These are phyloP conservation scores for Rhododendron kiyosumense DNA, from an alignment of 148 eudicot species.

Conservation along the genomic window DNA sequence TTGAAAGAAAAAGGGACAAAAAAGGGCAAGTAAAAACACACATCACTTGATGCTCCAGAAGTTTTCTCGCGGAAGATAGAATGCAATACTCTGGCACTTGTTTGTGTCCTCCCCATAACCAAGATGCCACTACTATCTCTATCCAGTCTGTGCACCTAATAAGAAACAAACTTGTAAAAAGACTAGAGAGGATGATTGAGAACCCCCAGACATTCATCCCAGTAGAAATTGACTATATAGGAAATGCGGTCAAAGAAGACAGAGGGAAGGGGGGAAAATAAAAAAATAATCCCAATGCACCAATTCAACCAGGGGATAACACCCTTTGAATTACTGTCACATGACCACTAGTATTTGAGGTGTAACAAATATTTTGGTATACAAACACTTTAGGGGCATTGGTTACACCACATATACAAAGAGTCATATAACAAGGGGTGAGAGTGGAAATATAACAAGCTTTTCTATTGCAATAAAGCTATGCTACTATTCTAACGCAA, in stretches of 20 bases:
- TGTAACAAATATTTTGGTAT: not conserved
- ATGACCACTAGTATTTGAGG: not conserved
- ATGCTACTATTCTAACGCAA: not conserved
- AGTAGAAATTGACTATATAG: not conserved
- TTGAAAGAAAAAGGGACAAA: not conserved
- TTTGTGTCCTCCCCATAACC: constrained; percentile 93
- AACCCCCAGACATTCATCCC: not conserved
- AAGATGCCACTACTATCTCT: constrained; percentile 95
- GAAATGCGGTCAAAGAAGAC: constrained; percentile 2
- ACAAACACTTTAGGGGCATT: not conserved
- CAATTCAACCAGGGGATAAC: not conserved
- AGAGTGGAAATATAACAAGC: not conserved
- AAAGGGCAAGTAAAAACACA: constrained; percentile 26
- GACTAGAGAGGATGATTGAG: not conserved
- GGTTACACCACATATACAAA: not conserved
- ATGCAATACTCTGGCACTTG: constrained; percentile 72
- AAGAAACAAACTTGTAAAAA: constrained; percentile 19
- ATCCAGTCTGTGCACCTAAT: constrained; percentile 97
- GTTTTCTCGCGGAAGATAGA: constrained; percentile 97
- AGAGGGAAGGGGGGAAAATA: not conserved
- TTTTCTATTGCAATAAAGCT: not conserved
- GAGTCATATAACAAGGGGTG: not conserved
- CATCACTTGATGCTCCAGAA: constrained; percentile 50
- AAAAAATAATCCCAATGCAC: not conserved
- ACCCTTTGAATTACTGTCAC: not conserved